Evolutionary conservation across 108 stramenopile species (phyloP).

Genomic region (Asterionellopsis glacialis): DNA sequence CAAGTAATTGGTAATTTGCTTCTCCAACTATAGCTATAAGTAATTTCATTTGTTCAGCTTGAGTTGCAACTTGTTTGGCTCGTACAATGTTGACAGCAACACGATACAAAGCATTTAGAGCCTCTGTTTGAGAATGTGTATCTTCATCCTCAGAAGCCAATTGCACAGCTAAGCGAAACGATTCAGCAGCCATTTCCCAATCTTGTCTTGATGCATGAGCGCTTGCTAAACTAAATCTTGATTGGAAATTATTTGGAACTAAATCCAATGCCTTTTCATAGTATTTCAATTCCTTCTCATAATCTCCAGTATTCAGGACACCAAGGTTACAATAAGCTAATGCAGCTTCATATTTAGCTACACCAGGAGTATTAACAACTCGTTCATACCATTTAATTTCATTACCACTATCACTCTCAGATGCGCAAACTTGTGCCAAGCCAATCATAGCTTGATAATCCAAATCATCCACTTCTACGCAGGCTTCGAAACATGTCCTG

Average conservation of each 20-base stretch:
- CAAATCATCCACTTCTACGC: slow-evolving; percentile 27
- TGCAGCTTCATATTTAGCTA: slow-evolving; percentile 8
- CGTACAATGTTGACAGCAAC: slow-evolving; percentile 16
- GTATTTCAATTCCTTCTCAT: slow-evolving; percentile 29
- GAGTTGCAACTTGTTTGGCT: neutral
- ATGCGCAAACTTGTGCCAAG: slow-evolving; percentile 20
- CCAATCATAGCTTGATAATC: slow-evolving; percentile 38
- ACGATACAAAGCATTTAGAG: slow-evolving; percentile 30
- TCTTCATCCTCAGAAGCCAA: slow-evolving; percentile 8
- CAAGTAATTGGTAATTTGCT: too few relatives aligned
- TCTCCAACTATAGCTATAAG: too few relatives aligned
- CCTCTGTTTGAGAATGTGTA: neutral
- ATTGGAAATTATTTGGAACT: slow-evolving; percentile 17
- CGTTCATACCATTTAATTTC: slow-evolving; percentile 21
- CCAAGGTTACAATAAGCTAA: slow-evolving; percentile 45
- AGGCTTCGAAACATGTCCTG: slow-evolving; percentile 20
- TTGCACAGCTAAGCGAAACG: slow-evolving; percentile 26
- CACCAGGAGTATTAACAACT: slow-evolving; percentile 33
- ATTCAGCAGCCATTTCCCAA: slow-evolving; percentile 21
- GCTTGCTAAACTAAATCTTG: slow-evolving; percentile 33
- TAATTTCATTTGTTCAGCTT: too few relatives aligned
- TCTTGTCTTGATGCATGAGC: slow-evolving; percentile 27
- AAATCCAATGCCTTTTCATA: slow-evolving; percentile 29
- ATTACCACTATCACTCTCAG: slow-evolving; percentile 3
- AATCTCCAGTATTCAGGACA: slow-evolving; percentile 20